Evolutionary conservation across 2,329 filamentous ascomycete species (phyloP).

Genomic region (Aspergillus novoparasiticus): DNA sequence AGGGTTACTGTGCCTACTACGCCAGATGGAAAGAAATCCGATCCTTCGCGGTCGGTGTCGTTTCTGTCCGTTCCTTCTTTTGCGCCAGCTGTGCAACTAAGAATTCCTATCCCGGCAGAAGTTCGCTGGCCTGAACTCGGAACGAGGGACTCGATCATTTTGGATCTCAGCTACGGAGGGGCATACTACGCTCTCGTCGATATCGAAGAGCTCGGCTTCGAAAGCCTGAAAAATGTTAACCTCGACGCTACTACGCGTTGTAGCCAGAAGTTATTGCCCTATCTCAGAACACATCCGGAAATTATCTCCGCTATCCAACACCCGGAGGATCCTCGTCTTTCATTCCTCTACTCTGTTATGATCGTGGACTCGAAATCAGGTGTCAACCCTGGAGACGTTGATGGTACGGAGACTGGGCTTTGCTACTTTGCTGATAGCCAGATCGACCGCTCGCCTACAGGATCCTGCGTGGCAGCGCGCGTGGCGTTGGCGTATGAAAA

Average conservation of each 20-base stretch:
- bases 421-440: conserved; percentile 52
- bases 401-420: conserved; percentile 44
- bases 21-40: conserved; percentile 33
- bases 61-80: conserved; percentile 50
- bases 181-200: conserved; percentile 48
- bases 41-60: conserved; percentile 41
- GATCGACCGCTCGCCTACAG: conserved; percentile 49
- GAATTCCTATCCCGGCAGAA: conserved; percentile 31
- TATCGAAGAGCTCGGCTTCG: conserved; percentile 44
- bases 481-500: conserved; percentile 40
- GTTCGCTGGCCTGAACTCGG: conserved; percentile 44
- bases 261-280: conserved; percentile 19
- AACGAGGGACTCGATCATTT: conserved; percentile 25
- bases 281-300: conserved; percentile 20
- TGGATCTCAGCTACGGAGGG: conserved; percentile 48
- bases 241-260: conserved; percentile 34
- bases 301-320: conserved; percentile 28
- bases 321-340: conserved; percentile 35
- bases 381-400: conserved; percentile 13
- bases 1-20: conserved; percentile 43
- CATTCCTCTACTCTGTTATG: conserved; percentile 47
- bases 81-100: conserved; percentile 35
- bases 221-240: conserved; percentile 31
- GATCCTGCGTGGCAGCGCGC: conserved; percentile 41
- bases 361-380: conserved; percentile 35